Conservation (phyloP, 139 green algal species). For the Asterochloris erici region DNA sequence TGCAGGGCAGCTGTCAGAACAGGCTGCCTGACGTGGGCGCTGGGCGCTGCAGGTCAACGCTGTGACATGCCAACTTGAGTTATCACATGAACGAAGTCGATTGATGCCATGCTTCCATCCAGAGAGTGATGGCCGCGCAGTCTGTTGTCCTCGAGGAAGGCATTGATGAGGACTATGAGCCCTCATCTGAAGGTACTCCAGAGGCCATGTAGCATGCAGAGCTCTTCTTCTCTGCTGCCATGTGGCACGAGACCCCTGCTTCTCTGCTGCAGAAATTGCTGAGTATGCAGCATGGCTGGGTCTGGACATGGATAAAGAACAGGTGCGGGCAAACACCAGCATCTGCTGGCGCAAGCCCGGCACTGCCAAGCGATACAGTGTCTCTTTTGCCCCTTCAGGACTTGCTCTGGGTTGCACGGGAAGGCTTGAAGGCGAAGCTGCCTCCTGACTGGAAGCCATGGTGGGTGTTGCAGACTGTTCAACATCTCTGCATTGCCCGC, state of each 20-base stretch:
- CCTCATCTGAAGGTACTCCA: constrained; percentile 6
- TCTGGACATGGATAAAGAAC: constrained; percentile 1
- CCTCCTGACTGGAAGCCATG: constrained; percentile 14
- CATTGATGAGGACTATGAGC: constrained; percentile 15
- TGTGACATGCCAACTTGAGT: too few species aligned
- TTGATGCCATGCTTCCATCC: too few species aligned
- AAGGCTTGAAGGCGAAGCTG: constrained; percentile 4
- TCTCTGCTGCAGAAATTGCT: constrained; percentile 11
- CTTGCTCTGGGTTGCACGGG: constrained; percentile 1
- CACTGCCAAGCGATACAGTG: too few species aligned
- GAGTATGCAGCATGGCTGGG: constrained; percentile 17
- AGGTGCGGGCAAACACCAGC: neutral
- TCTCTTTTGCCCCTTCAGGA: too few species aligned
- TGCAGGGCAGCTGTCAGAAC: too few species aligned
- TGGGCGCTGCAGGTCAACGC: too few species aligned
- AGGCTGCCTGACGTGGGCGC: too few species aligned
- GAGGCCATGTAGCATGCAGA: neutral
- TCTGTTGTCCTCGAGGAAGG: neutral
- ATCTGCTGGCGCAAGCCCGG: too few species aligned
- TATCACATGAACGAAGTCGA: too few species aligned
- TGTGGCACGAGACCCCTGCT: neutral
- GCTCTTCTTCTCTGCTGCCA: neutral
- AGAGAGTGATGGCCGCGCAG: too few species aligned
- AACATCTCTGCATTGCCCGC: neutral
- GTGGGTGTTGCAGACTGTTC: neutral